These are phyloP conservation scores for Aspergillus cavernicola DNA, from an alignment of 495 filamentous ascomycete species.

Conservation along the genomic window DNA sequence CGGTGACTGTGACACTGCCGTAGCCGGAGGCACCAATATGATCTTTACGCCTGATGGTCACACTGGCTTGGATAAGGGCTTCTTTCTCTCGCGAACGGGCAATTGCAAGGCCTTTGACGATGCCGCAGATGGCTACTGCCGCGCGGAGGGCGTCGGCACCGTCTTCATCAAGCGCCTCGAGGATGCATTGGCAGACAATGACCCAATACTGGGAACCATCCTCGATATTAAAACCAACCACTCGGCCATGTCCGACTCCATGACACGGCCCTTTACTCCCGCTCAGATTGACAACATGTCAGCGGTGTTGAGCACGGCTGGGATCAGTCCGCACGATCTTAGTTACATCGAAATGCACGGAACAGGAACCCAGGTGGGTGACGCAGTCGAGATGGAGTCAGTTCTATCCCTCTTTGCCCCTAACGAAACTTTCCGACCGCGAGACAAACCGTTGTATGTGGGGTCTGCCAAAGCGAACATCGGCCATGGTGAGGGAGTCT, in stretches of 20 bases:
- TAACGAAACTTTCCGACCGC: not conserved
- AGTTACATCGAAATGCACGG: conserved; percentile 12
- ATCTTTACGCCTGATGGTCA: conserved; percentile 82
- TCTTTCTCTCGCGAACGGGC: conserved; percentile 1
- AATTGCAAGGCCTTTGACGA: conserved; percentile 6
- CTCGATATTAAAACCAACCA: conserved; percentile 32
- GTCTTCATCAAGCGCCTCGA: not conserved
- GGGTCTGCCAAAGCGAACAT: conserved; percentile 37
- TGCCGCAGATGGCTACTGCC: conserved; percentile 9
- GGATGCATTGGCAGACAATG: conserved; percentile 2
- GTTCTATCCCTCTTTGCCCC: conserved; percentile 13
- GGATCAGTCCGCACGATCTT: conserved; percentile 45
- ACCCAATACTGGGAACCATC: not conserved
- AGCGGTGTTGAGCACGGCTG: conserved; percentile 40
- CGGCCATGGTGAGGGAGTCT: conserved; percentile 35
- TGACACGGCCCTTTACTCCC: conserved; percentile 48
- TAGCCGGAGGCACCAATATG: conserved; percentile 76
- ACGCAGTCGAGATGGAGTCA: conserved; percentile 17
- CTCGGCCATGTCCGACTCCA: conserved; percentile 38
- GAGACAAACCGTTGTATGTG: conserved; percentile 16
- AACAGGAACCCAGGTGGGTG: not conserved
- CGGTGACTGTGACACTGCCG: conserved; percentile 77
- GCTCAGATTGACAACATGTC: conserved; percentile 44
- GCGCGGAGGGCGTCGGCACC: not conserved
- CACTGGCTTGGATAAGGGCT: conserved; percentile 57